Evolutionary conservation across 2,329 filamentous ascomycete species (phyloP).

Genomic region (Cladosporium velox): DNA sequence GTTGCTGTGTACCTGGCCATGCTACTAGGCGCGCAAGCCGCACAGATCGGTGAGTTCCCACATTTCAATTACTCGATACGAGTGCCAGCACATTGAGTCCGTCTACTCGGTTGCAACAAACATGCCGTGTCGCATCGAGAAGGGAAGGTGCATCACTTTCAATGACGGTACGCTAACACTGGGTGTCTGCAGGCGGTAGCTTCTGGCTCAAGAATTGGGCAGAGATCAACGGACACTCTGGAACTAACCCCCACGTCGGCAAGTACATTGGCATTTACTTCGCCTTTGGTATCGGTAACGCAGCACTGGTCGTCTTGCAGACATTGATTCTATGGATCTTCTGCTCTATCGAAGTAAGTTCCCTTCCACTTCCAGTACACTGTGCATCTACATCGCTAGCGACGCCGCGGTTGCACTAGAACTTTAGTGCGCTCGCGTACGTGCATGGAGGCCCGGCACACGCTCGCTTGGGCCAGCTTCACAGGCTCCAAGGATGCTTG

Average conservation of each 20-base stretch:
- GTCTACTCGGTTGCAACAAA: slow-evolving; percentile 1
- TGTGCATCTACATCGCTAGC: background rate
- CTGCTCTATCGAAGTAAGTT: slow-evolving; percentile 88
- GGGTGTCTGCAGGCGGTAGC: slow-evolving; percentile 61
- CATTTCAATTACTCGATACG: background rate
- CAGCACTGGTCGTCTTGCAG: slow-evolving; percentile 82
- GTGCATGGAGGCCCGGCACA: slow-evolving; percentile 12
- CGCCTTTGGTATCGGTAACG: slow-evolving; percentile 85
- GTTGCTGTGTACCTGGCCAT: slow-evolving; percentile 78
- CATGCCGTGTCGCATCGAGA: background rate
- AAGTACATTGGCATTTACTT: slow-evolving; percentile 97
- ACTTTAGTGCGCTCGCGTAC: slow-evolving; percentile 1
- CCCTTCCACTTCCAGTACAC: background rate
- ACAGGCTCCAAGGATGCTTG: background rate
- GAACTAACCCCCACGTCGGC: slow-evolving; percentile 73
- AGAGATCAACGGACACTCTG: slow-evolving; percentile 69
- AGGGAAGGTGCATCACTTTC: slow-evolving; percentile 1
- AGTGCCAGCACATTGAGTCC: background rate
- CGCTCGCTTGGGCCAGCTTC: slow-evolving; percentile 5
- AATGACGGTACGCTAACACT: slow-evolving; percentile 27
- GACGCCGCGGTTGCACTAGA: background rate
- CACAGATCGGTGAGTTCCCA: slow-evolving; percentile 66
- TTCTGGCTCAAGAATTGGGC: slow-evolving; percentile 96
- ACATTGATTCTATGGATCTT: slow-evolving; percentile 98
- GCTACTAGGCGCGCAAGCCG: slow-evolving; percentile 77